Percentiles rank a stretch among this genome's conserved stretches.
Evolutionary conservation across 805 yeast genomes (phyloP).

Genomic region (baker's yeast (Saccharomyces cerevisiae)): DNA sequence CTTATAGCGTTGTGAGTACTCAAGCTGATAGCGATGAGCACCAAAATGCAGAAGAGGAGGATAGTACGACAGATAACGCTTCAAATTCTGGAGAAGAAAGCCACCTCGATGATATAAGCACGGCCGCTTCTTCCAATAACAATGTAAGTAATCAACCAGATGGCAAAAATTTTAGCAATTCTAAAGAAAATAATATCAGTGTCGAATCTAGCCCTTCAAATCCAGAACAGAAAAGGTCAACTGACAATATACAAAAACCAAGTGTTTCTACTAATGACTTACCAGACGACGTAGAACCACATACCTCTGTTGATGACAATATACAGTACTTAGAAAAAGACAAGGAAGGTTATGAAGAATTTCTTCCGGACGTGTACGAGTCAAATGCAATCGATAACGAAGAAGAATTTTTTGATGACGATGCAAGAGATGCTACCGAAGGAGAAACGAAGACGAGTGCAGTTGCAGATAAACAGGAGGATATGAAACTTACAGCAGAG

Average conservation of each 20-base stretch:
- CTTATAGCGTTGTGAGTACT: not conserved
- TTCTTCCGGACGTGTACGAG: not conserved
- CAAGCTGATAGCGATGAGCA: not conserved
- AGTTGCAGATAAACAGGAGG: not conserved
- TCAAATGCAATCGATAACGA: not conserved
- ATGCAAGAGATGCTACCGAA: not conserved
- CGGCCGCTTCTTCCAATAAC: not conserved
- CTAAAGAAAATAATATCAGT: not conserved
- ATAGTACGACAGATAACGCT: not conserved
- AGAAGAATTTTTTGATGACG: not conserved
- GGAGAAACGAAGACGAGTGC: not conserved
- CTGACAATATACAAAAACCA: not conserved
- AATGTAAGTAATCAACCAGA: not conserved
- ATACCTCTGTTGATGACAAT: not conserved
- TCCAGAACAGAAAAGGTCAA: not conserved
- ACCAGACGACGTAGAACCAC: not conserved
- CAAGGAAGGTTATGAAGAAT: not conserved
- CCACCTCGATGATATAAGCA: not conserved
- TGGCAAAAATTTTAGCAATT: too few relatives aligned
- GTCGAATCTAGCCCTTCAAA: not conserved
- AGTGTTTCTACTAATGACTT: not conserved
- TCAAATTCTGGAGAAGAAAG: not conserved
- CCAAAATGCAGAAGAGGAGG: too few relatives aligned
- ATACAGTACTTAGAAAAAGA: not conserved
- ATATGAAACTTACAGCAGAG: not conserved